Evolutionary conservation across 2,329 filamentous ascomycete genomes (phyloP).

Genomic region (Botryotinia narcissicola): DNA sequence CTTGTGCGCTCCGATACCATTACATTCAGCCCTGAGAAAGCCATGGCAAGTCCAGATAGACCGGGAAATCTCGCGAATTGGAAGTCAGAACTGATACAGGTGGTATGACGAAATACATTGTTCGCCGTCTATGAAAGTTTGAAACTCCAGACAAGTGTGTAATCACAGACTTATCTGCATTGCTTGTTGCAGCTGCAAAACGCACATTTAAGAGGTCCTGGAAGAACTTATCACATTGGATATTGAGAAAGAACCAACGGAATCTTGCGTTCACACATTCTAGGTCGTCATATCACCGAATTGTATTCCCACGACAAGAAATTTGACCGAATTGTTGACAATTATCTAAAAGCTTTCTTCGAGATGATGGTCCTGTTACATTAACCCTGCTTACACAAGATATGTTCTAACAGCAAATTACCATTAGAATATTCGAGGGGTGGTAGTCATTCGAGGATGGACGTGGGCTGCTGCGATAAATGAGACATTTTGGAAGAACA

Average conservation of each 20-base stretch:
- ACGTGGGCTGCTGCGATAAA: not conserved
- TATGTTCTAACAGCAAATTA: not conserved
- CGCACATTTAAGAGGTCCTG: not conserved
- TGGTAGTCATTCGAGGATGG: not conserved
- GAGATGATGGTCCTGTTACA: not conserved
- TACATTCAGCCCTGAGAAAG: not conserved
- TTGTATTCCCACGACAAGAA: not conserved
- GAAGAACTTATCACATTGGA: not conserved
- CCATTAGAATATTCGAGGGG: not conserved
- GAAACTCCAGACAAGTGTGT: accelerated
- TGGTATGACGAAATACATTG: too few relatives aligned
- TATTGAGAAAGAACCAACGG: not conserved
- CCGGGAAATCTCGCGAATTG: not conserved
- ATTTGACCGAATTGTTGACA: not conserved
- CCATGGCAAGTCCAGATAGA: not conserved
- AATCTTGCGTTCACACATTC: not conserved
- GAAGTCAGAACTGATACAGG: not conserved
- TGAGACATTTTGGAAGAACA: not conserved
- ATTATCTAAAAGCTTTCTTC: not conserved
- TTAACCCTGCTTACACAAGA: not conserved
- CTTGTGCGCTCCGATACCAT: not conserved
- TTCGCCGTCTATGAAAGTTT: too few relatives aligned
- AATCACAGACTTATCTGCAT: not conserved
- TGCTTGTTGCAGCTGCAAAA: not conserved
- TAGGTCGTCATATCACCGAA: not conserved